Conservation (phyloP, 106 monocot genomes). For the Dendrobium catenatum region DNA sequence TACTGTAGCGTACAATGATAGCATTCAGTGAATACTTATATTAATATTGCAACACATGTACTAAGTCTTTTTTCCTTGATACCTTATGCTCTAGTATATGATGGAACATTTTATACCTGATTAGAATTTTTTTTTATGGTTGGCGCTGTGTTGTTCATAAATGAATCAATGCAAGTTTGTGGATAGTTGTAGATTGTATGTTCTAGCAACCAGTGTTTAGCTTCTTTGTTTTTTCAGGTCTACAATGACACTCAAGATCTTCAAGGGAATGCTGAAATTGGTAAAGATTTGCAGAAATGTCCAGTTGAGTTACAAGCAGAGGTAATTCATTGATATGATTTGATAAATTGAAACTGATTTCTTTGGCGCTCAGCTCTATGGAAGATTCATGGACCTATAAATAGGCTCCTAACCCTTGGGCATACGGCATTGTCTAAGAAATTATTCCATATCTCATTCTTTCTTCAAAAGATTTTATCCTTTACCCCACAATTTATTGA, state of each 20-base stretch:
- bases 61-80: neutral
- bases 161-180: neutral
- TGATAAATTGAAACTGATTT: neutral
- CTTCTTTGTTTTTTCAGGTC: conserved; percentile 16
- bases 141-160: neutral
- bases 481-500: neutral
- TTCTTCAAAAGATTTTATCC: neutral
- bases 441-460: neutral
- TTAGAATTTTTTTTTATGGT: neutral
- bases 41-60: neutral
- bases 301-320: conserved; percentile 15
- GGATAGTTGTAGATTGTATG: neutral
- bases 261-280: conserved; percentile 22
- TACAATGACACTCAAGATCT: conserved; percentile 20
- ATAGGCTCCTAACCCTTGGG: neutral
- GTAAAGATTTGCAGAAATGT: conserved; percentile 18
- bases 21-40: no score
- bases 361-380: neutral
- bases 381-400: neutral
- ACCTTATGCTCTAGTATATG: neutral
- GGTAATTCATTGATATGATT: conserved; percentile 16
- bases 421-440: neutral
- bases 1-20: neutral
- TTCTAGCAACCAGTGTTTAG: neutral
- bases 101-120: neutral